phyloP scores from a whole-genome alignment of 2,329 filamentous ascomycete species.

The Aspergillus felis region DNA sequence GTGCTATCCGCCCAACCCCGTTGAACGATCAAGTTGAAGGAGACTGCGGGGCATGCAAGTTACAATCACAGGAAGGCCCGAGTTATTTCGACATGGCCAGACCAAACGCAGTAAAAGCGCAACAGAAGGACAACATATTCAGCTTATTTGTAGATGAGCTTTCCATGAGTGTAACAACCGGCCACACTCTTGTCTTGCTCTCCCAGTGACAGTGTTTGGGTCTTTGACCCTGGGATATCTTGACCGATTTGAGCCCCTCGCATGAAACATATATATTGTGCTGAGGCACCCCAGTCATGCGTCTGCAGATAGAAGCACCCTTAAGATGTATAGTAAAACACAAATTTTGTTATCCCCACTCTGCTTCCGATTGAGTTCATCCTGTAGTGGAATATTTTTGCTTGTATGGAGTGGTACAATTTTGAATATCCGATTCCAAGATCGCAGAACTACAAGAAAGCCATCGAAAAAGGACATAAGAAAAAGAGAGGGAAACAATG shows the following conservation, averaged over 20 bases:
- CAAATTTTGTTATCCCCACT: neutral
- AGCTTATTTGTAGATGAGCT: neutral
- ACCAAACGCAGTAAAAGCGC: neutral
- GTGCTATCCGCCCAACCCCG: neutral
- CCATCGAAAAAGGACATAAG: neutral
- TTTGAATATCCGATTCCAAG: neutral
- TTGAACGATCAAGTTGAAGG: neutral
- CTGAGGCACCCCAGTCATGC: neutral
- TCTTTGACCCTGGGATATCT: neutral
- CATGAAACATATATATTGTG: neutral
- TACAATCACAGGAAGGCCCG: neutral
- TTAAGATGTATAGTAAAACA: neutral
- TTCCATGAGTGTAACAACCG: neutral
- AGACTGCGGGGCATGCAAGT: neutral
- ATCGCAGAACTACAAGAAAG: neutral
- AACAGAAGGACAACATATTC: neutral
- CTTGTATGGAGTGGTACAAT: neutral
- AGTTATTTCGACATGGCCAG: neutral
- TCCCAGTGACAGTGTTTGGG: neutral
- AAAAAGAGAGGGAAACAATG: neutral
- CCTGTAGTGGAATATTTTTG: too few species aligned
- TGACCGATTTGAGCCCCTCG: constrained; percentile 2
- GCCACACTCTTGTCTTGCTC: neutral
- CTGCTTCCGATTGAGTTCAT: too few species aligned
- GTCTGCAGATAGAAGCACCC: neutral